phyloP scores from a whole-genome alignment of 2,329 filamentous ascomycete species.

The Colletotrichum higginsianum region DNA sequence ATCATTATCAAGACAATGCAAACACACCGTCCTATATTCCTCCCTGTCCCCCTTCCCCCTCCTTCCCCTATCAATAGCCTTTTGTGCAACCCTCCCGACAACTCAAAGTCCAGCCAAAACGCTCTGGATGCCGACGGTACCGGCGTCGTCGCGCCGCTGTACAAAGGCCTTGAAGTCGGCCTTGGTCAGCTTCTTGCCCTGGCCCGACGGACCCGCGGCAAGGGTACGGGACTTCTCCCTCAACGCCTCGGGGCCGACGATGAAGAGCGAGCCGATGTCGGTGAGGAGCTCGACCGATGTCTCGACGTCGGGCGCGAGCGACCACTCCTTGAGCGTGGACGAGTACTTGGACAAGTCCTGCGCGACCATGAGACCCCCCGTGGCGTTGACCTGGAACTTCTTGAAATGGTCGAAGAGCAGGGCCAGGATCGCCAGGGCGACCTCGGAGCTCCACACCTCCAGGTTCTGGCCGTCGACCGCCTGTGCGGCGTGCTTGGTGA shows the following conservation, averaged over 20 bases:
- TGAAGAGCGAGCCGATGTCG: conserved; percentile 96
- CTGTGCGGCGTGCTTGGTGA: conserved; percentile 73
- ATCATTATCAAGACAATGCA: conserved; percentile 19
- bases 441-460: conserved; percentile 84
- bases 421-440: conserved; percentile 82
- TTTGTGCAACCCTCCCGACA: background rate
- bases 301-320: conserved; percentile 77
- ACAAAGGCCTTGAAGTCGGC: conserved; percentile 88
- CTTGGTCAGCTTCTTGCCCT: conserved; percentile 72
- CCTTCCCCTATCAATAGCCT: background rate
- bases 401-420: conserved; percentile 94
- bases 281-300: conserved; percentile 86
- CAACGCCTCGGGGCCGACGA: conserved; percentile 87
- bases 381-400: conserved; percentile 92
- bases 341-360: conserved; percentile 97
- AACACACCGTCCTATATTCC: background rate
- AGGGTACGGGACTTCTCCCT: conserved; percentile 78
- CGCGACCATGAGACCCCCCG: conserved; percentile 93
- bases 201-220: conserved; percentile 57
- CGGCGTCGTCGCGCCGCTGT: conserved; percentile 85
- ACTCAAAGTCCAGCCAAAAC: conserved; percentile 76
- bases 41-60: background rate
- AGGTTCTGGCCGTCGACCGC: conserved; percentile 89
- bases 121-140: conserved; percentile 85
- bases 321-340: conserved; percentile 87